A percentile compares a stretch with the other conserved stretches of the same genome.
Conservation (phyloP, 257 asterid genomes). For the Rehmannia glutinosa region DNA sequence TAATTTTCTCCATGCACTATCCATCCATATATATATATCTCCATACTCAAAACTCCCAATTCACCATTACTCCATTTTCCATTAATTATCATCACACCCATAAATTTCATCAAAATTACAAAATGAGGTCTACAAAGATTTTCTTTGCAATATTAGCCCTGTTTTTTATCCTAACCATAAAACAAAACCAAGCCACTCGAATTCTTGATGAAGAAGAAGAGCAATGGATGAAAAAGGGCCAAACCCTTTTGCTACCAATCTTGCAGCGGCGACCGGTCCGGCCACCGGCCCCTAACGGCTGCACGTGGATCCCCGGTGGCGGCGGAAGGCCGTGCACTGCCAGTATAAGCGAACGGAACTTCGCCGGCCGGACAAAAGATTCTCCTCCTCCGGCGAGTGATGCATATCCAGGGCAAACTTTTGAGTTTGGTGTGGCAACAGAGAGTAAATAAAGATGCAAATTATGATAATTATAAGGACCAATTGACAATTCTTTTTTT, state of each 20-base stretch:
- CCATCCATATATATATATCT: constrained; percentile 12
- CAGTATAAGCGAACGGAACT: constrained; percentile 33
- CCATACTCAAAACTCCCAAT: background rate
- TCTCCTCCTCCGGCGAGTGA: constrained; percentile 14
- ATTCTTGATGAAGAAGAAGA: constrained; percentile 37
- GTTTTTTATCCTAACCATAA: constrained; percentile 5
- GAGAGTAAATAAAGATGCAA: constrained; percentile 12
- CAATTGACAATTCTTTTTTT: constrained; percentile 11
- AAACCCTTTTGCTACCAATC: constrained; percentile 22
- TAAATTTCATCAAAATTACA: background rate
- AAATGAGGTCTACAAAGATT: constrained; percentile 14
- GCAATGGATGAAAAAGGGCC: constrained; percentile 31
- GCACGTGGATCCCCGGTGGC: constrained; percentile 14
- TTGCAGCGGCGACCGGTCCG: constrained; percentile 17
- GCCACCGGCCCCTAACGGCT: constrained; percentile 20
- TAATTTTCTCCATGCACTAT: constrained; percentile 12
- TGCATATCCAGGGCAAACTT: constrained; percentile 24
- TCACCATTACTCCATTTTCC: background rate
- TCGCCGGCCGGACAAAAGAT: constrained; percentile 18
- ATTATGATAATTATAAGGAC: too few species aligned
- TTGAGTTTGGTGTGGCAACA: constrained; percentile 30
- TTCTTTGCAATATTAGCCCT: constrained; percentile 9
- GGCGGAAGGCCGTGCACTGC: constrained; percentile 23
- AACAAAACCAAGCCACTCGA: constrained; percentile 32
- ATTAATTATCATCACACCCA: background rate